phyloP scores from a whole-genome alignment of 345 rosid species.

The Rhodomyrtus tomentosa region DNA sequence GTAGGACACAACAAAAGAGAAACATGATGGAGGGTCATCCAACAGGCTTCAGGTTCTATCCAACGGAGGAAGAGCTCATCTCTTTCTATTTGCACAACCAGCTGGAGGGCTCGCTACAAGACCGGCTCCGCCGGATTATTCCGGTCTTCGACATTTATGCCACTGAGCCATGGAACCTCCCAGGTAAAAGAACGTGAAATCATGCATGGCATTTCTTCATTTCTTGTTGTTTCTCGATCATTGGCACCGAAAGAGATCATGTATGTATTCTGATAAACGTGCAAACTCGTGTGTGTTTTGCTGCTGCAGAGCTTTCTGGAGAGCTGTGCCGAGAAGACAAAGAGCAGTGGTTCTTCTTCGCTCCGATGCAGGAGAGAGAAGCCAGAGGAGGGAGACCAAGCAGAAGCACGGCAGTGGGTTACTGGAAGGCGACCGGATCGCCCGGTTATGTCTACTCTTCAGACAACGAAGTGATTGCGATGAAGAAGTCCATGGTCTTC shows the following conservation, averaged over 20 bases:
- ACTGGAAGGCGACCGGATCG: background rate
- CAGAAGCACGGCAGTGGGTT: background rate
- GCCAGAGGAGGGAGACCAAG: background rate
- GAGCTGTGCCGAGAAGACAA: conserved; percentile 34
- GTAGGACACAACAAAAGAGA: background rate
- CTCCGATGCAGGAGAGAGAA: background rate
- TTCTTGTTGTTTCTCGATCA: background rate
- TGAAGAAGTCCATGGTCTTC: background rate
- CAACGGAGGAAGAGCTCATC: background rate
- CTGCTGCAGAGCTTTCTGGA: conserved; percentile 45
- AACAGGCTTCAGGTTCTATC: background rate
- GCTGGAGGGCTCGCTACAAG: background rate
- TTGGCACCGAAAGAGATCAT: background rate
- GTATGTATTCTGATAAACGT: background rate
- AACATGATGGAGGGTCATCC: background rate
- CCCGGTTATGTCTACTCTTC: background rate
- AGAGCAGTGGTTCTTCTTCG: background rate
- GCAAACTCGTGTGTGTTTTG: background rate
- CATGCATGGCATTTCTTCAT: background rate
- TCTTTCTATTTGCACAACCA: background rate
- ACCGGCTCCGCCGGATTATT: background rate
- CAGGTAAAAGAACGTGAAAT: background rate
- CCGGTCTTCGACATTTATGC: background rate
- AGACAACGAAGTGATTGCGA: background rate
- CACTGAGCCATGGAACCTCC: background rate